phyloP scores from a whole-genome alignment of 257 asterid genomes.

The Solanum bulbocastanum region DNA sequence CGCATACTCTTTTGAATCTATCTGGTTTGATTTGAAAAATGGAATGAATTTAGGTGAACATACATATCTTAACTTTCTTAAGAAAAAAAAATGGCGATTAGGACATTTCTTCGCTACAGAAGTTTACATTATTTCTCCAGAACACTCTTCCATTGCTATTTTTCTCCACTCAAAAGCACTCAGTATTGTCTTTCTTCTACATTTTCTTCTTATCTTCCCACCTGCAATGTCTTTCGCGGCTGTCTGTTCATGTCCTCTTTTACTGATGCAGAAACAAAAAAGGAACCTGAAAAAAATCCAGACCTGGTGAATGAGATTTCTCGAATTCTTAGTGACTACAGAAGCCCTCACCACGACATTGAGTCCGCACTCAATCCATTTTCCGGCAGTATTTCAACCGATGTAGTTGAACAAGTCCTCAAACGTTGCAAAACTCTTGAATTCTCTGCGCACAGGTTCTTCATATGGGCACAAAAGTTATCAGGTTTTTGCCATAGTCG shows the following conservation, averaged over 20 bases:
- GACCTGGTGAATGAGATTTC: constrained; percentile 62
- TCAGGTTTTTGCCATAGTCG: constrained; percentile 60
- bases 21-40: background rate
- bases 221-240: background rate
- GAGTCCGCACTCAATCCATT: constrained; percentile 79
- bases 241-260: constrained; percentile 10
- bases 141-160: constrained; percentile 6
- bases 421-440: constrained; percentile 77
- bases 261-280: constrained; percentile 2
- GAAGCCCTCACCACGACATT: constrained; percentile 76
- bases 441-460: constrained; percentile 88
- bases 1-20: background rate
- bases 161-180: background rate
- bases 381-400: constrained; percentile 24
- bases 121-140: background rate
- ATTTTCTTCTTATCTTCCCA: background rate
- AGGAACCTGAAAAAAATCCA: constrained; percentile 1
- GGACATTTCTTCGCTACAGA: background rate
- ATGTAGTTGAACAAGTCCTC: constrained; percentile 66
- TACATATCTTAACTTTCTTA: background rate
- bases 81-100: constrained; percentile 24
- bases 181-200: background rate
- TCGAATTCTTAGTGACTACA: constrained; percentile 69
- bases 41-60: background rate
- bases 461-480: constrained; percentile 57